Conservation (phyloP, 495 filamentous ascomycete species). For the Viridothelium virens region DNA sequence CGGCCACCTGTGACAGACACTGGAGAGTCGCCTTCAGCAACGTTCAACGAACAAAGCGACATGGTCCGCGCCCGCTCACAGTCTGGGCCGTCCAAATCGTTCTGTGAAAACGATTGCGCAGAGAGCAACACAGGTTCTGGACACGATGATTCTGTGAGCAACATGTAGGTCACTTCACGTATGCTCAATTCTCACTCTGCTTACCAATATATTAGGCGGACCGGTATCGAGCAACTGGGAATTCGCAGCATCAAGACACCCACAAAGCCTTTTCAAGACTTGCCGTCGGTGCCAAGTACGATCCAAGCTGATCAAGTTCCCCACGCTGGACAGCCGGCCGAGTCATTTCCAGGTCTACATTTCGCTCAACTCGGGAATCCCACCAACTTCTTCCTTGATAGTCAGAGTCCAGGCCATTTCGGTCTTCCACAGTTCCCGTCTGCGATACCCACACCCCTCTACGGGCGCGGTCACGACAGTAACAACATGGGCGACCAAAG, state of each 20-base stretch:
- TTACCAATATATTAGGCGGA: not conserved
- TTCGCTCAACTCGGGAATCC: not conserved
- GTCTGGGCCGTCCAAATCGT: not conserved
- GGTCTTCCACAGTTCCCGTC: conserved; percentile 15
- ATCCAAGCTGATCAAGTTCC: conserved; percentile 1
- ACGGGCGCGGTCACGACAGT: conserved; percentile 9
- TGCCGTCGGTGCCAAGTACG: not conserved
- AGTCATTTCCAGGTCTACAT: not conserved
- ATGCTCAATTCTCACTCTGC: not conserved
- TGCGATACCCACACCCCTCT: conserved; percentile 26
- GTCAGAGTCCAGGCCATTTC: not conserved
- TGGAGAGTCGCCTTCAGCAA: not conserved
- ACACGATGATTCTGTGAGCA: not conserved
- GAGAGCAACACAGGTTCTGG: not conserved
- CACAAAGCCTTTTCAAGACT: not conserved
- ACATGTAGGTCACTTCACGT: not conserved
- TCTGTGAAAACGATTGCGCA: not conserved
- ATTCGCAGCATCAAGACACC: not conserved
- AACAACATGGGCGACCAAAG: not conserved
- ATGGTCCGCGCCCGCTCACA: conserved; percentile 1
- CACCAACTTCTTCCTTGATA: not conserved
- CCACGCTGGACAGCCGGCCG: conserved; percentile 12
- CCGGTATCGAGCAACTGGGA: not conserved
- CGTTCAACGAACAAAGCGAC: not conserved
- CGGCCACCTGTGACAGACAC: not conserved